phyloP scores from a whole-genome alignment of 495 filamentous ascomycete species.

The Rostrohypoxylon terebratum region DNA sequence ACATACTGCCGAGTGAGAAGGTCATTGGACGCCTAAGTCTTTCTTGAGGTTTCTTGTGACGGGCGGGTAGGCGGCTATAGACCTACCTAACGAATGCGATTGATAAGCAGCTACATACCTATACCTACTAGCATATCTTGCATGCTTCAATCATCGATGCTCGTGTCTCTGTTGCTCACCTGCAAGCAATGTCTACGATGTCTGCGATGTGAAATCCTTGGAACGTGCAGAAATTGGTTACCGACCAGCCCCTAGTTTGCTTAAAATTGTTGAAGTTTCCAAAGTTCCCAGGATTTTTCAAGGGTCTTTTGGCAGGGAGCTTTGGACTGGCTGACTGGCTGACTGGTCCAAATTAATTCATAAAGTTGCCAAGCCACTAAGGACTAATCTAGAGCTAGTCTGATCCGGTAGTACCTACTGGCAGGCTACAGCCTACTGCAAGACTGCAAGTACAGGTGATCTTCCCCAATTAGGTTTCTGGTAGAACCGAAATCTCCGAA shows the following conservation, averaged over 20 bases:
- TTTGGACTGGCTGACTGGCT: too few species aligned
- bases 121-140: too few species aligned
- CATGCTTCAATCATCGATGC: background rate
- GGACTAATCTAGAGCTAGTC: background rate
- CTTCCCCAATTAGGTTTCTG: background rate
- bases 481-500: constrained; percentile 6
- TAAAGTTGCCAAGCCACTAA: constrained; percentile 18
- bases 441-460: too few species aligned
- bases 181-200: background rate
- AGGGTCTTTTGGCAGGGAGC: background rate
- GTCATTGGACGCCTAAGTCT: constrained; percentile 15
- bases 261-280: constrained; percentile 20
- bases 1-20: constrained; percentile 12
- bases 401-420: background rate
- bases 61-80: background rate
- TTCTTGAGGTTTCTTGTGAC: constrained; percentile 1
- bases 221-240: background rate
- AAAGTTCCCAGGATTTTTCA: background rate
- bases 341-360: constrained; percentile 3
- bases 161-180: background rate
- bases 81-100: background rate
- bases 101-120: constrained; percentile 19
- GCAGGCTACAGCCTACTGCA: too few species aligned
- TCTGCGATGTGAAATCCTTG: background rate
- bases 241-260: background rate